Conservation (phyloP, 305 asterid species). For the Fraxinus nigra region DNA sequence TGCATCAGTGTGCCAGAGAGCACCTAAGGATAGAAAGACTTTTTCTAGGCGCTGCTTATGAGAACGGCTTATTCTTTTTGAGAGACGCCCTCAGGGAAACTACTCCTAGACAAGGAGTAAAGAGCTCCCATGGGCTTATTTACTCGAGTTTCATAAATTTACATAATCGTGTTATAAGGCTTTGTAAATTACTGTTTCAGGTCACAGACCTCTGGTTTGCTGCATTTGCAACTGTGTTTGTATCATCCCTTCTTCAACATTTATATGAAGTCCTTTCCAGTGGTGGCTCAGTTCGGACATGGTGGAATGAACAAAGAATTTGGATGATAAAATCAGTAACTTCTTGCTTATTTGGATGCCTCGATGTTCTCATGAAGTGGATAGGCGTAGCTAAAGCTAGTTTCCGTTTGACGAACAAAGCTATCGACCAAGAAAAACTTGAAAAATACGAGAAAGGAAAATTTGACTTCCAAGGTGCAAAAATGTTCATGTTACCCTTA, state of each 20-base stretch:
- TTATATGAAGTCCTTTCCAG: slow-evolving; percentile 48
- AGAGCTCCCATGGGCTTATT: neutral
- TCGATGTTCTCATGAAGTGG: slow-evolving; percentile 43
- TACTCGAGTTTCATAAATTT: neutral
- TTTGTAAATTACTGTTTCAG: slow-evolving; percentile 23
- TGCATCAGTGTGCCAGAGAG: neutral
- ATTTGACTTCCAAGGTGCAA: slow-evolving; percentile 67
- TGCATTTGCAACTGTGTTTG: slow-evolving; percentile 39
- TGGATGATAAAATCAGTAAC: slow-evolving; percentile 56
- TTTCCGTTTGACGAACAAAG: slow-evolving; percentile 65
- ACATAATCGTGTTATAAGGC: neutral
- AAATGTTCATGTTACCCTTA: slow-evolving; percentile 67
- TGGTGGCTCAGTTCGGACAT: slow-evolving; percentile 45
- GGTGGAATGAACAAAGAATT: slow-evolving; percentile 64
- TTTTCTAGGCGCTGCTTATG: neutral
- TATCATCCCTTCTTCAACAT: slow-evolving; percentile 46
- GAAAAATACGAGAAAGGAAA: slow-evolving; percentile 58
- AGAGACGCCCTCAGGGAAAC: neutral
- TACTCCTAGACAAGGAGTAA: neutral
- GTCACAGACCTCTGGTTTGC: slow-evolving; percentile 53
- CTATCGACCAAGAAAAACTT: slow-evolving; percentile 51
- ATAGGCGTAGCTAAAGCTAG: slow-evolving; percentile 50
- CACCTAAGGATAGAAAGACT: neutral
- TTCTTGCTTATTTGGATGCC: slow-evolving; percentile 59
- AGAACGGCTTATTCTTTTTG: neutral